Evolutionary conservation across 495 filamentous ascomycete genomes (phyloP), one percentile per base, ranked within the genome.

Genomic region (Corynascus novoguineensis): DNA sequence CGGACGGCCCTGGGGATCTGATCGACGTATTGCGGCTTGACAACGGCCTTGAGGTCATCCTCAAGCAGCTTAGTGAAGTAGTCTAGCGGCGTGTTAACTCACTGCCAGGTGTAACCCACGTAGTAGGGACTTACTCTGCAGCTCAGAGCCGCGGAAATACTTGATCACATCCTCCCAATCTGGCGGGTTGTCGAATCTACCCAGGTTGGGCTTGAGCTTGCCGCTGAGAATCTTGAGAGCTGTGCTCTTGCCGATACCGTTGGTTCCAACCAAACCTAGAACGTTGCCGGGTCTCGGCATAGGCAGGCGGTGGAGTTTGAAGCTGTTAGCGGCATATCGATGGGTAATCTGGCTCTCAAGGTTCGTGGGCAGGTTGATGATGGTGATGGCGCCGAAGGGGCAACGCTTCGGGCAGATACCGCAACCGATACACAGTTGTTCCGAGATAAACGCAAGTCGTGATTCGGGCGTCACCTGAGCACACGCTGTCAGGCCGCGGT

Each of bases 381-480:
- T 97, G 69, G 91, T 90, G 74, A 98, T 98, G 55, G 95, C 93
- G 64, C 89, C 88, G 72, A 98, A 98, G n/a, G 93, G 93, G 73
- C 93, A 97, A 73, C 97, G 96, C 78, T 97, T 97, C 27, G 90
- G 90, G 68, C 93, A 98, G 75, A 98, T 98, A 84, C 95, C 93
- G 70, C 93, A 97, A 76, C 95, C 95, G 63, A 97, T 71, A 46
- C 68, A 71, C 7, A 71, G 64, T 49, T 82, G 81, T 69, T 97
- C 93, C 50, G 92, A 96, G 64, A 98, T 97, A 81, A 97, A 98
- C 65, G 93, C 95, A 64, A 98, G 90, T 67, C 91, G 93, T 49
- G 92, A 96, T 50, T 89, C 85, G 55, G 89, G 80, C 38, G 81
- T 81, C 62, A 98, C 93, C 79, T 89, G 66, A 95, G 92, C 73